These are phyloP conservation scores for Suzukiozyma palmioleophila DNA, from an alignment of 1,139 yeast genomes.

Conservation along the genomic window DNA sequence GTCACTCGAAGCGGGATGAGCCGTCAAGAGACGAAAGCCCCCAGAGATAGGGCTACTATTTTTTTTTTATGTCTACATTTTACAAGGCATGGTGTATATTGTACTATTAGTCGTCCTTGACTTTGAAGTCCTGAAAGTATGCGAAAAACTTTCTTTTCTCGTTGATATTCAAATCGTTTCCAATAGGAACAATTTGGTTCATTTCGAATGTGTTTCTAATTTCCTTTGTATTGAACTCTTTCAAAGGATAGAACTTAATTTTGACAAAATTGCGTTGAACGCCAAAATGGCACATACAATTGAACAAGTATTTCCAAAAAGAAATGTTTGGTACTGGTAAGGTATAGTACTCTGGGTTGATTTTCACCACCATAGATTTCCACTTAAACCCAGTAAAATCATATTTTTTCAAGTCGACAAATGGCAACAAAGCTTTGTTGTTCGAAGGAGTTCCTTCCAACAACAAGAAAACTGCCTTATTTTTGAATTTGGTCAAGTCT, in stretches of 20 bases:
- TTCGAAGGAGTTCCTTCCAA: conserved; percentile 71
- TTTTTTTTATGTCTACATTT: too few relatives aligned
- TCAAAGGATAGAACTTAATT: conserved; percentile 22
- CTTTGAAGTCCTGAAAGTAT: conserved; percentile 24
- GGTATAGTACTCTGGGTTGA: conserved; percentile 31
- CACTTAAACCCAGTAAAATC: conserved; percentile 21
- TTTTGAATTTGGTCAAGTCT: conserved; percentile 19
- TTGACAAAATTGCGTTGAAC: conserved; percentile 15
- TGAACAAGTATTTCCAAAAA: conserved; percentile 19
- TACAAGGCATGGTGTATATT: too few relatives aligned
- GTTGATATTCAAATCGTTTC: conserved; percentile 20
- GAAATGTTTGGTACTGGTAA: conserved; percentile 29
- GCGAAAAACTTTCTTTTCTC: conserved; percentile 30
- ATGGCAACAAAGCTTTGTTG: conserved; percentile 55
- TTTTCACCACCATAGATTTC: conserved; percentile 42
- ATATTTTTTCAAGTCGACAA: conserved; percentile 18
- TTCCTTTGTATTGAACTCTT: conserved; percentile 8
- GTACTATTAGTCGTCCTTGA: conserved; percentile 8
- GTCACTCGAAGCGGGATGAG: too few relatives aligned
- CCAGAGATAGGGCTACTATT: neutral
- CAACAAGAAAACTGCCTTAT: conserved; percentile 44
- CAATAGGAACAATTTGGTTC: conserved; percentile 26
- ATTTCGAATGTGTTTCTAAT: conserved; percentile 25
- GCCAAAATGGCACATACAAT: conserved; percentile 20
- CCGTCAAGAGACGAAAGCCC: neutral